Conservation (phyloP, 176 grass and related monocot species). For the Eremochloa ophiuroides region DNA sequence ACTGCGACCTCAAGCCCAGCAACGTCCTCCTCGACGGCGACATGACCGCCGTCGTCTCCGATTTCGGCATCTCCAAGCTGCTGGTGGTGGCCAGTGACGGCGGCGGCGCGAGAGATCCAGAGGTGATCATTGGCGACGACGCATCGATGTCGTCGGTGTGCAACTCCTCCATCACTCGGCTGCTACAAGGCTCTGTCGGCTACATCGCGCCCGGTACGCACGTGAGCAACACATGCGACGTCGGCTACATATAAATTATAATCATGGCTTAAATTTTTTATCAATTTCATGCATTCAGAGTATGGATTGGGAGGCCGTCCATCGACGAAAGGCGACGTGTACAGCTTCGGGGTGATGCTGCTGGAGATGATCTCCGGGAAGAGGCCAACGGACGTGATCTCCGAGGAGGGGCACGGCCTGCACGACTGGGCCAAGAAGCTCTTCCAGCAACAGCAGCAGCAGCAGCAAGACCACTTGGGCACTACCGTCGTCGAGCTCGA, state of each 20-base stretch:
- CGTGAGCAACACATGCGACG: background rate
- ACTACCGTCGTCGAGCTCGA: conserved; percentile 6
- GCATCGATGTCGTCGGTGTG: conserved; percentile 8
- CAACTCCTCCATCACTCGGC: conserved; percentile 65
- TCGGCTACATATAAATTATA: too few relatives aligned
- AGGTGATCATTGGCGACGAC: background rate
- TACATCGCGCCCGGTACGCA: conserved; percentile 67
- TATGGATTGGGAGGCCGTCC: conserved; percentile 64
- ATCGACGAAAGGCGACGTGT: conserved; percentile 68
- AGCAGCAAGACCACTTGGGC: conserved; percentile 16
- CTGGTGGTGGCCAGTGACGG: conserved; percentile 23
- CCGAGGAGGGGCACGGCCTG: conserved; percentile 55
- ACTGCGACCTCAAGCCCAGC: conserved; percentile 82
- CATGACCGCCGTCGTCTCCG: conserved; percentile 63
- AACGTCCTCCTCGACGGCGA: conserved; percentile 62
- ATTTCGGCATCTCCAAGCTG: conserved; percentile 61
- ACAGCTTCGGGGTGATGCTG: conserved; percentile 71
- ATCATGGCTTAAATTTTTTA: too few relatives aligned
- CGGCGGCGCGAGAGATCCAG: background rate
- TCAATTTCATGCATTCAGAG: conserved; percentile 42
- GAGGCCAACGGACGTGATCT: conserved; percentile 55
- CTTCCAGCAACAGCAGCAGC: conserved; percentile 23
- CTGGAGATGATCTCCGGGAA: conserved; percentile 69
- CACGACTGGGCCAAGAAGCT: conserved; percentile 61
- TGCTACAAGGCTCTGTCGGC: conserved; percentile 60